Base-by-base conservation (phyloP, 768 basidiomycete genomes). In the Cystofilobasidium ferigula region DNA sequence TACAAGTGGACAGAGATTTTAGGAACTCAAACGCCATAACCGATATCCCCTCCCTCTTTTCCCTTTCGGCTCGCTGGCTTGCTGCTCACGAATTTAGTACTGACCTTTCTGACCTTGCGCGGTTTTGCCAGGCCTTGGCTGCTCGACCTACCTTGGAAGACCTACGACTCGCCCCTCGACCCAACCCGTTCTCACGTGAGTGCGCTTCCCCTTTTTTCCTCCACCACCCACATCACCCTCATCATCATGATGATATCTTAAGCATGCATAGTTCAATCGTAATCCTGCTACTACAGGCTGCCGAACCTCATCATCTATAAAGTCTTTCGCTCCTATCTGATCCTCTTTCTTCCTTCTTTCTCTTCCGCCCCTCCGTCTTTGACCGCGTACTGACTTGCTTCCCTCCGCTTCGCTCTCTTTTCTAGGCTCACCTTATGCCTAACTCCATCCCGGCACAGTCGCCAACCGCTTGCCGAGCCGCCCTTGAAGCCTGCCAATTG, bases 181-280 rank as follows among this genome's bases (percentile, higher is more conserved):
- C n/a, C n/a, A n/a, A n/a, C n/a, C n/a, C n/a, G n/a, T n/a, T n/a
- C n/a, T n/a, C n/a, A n/a, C n/a, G n/a, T n/a, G n/a, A n/a, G n/a
- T n/a, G n/a, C n/a, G 38, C 38, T 16, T 45, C 43, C 10, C 20
- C 43, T 45, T 13, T 5, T 20, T 22, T 45, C 20, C 43, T 5
- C 20, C 8, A 45, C 43, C 5, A 45, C 43, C 13, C 18, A 9
- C 20, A 5, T 20, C 43, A 5, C 10, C 43, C 13, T 45, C 48
- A 26, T 32, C 40, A 42, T 10, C 48, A 5, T 53, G 48, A 53
- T 53, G 48, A 53, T 53, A 26, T 53, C 48, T 53, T 26, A 53
- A 53, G 48, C 48, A 53, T 53, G 48, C 48, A 53, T 53, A 53
- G 48, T 53, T 53, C 48, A 53, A 53, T 53, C n/a, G 26, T 26